Evolutionary conservation across 805 yeast species (phyloP), one percentile per base, ranked within the genome.

Genomic region (Spathaspora gorwiae): DNA sequence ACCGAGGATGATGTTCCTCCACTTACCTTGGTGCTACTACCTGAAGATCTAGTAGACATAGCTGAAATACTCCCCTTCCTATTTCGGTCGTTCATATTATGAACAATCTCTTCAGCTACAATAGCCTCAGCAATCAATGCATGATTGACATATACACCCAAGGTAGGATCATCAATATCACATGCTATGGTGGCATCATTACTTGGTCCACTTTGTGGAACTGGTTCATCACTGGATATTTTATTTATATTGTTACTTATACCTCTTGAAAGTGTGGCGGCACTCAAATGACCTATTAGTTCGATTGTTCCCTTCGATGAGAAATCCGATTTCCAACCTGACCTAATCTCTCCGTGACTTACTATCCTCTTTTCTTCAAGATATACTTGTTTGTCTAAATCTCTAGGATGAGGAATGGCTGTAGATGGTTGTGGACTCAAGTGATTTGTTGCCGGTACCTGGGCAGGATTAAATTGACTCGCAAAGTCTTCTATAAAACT

Each of bases 301-400:
- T 89, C 96, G 48, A 90, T 83, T 44, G 79, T 74, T 5, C 99
- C 99, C 38, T 75, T 74, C 36, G 81, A 84, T 6, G 81, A 65
- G 60, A 84, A 90, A 64, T 94, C 99, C 1, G 94, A 81, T 62
- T 94, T 94, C 99, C 99, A 94, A 3, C 99, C 99, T 29, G 78
- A 73, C 59, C 86, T 87, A 58, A 89, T 65, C 49, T 87, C 96
- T 9, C 97, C 97, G 44, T 81, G 77, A 10, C 84, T 78, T 7
- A 94, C 69, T 5, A 87, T 79, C 29, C 90, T 75, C 7, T 78
- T 76, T 56, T 90, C 96, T 61, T 90, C 95, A 10, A 81, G 62
- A 54, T 76, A 84, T 11, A 86, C 47, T 5, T 55, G 60, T 34
- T 56, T 49, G 24, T 58, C 56, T 7, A 15, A 30, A n/a, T 12